Percentiles rank a stretch among this genome's conserved stretches.
Evolutionary conservation across 2,329 filamentous ascomycete genomes (phyloP).

Genomic region (Diaporthe caulivora): DNA sequence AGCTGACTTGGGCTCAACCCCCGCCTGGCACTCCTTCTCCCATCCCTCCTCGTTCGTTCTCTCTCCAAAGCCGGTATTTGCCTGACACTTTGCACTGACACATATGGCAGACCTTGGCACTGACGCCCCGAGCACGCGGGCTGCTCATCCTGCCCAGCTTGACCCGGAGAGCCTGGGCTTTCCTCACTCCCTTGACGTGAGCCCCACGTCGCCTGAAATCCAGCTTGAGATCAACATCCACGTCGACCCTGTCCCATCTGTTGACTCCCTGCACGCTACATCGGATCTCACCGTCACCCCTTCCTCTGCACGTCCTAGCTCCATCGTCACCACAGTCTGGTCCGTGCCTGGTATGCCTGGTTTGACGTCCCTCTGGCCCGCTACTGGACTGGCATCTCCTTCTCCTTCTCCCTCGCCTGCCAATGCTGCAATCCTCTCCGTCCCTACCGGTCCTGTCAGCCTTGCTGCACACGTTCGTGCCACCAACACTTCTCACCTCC

Average conservation of each 20-base stretch:
- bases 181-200: slow-evolving; percentile 28
- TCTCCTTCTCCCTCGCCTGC: slow-evolving; percentile 24
- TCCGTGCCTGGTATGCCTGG: slow-evolving; percentile 15
- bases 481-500: background rate
- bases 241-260: slow-evolving; percentile 13
- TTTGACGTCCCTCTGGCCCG: background rate
- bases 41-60: background rate
- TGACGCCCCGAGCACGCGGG: slow-evolving; percentile 12
- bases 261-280: background rate
- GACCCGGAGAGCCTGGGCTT: slow-evolving; percentile 17
- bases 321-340: background rate
- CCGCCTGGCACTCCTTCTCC: background rate
- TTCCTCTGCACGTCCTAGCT: background rate
- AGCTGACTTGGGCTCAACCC: slow-evolving; percentile 7
- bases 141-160: slow-evolving; percentile 1
- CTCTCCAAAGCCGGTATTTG: background rate
- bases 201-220: slow-evolving; percentile 16
- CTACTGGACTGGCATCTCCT: background rate
- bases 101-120: background rate
- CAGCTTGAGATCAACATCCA: slow-evolving; percentile 39
- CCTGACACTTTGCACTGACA: background rate
- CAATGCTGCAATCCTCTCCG: slow-evolving; percentile 24
- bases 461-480: background rate
- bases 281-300: slow-evolving; percentile 18
- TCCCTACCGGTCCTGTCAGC: slow-evolving; percentile 14